Evolutionary conservation across 1,139 yeast genomes (phyloP).

Genomic region (Suhomyces bokatorum): DNA sequence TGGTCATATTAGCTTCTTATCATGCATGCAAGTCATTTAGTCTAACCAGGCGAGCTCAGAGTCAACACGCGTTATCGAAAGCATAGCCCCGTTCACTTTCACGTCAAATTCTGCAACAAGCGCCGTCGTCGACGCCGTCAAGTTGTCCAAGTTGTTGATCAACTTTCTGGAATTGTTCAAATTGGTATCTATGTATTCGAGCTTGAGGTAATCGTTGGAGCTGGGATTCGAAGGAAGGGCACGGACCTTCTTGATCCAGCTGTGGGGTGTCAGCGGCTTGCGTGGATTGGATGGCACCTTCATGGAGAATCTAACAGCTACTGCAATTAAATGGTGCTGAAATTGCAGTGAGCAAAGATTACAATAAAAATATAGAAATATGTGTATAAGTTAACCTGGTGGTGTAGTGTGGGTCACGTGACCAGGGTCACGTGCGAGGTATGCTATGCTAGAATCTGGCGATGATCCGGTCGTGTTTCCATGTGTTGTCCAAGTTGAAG

Average conservation of each 20-base stretch:
- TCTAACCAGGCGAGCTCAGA: conserved; percentile 35
- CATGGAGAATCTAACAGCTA: not conserved
- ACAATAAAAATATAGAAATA: too few relatives aligned
- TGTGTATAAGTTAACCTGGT: too few relatives aligned
- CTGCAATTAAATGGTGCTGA: too few relatives aligned
- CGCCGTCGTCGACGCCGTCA: conserved; percentile 24
- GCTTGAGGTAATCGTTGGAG: conserved; percentile 40
- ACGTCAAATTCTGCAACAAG: conserved; percentile 21
- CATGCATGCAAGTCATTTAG: too few relatives aligned
- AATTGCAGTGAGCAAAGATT: too few relatives aligned
- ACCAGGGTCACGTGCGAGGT: not conserved
- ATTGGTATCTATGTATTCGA: conserved; percentile 48
- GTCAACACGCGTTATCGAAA: conserved; percentile 27
- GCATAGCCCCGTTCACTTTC: conserved; percentile 30
- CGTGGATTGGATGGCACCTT: not conserved
- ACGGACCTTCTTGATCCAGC: conserved; percentile 38
- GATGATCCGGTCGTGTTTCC: conserved; percentile 36
- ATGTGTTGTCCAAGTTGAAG: conserved; percentile 26
- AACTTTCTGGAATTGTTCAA: conserved; percentile 45
- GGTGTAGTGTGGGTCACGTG: not conserved
- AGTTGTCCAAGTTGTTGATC: conserved; percentile 32
- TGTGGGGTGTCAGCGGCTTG: conserved; percentile 6
- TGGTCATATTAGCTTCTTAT: too few relatives aligned
- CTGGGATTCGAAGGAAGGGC: conserved; percentile 43
- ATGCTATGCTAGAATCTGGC: not conserved